phyloP scores from a whole-genome alignment of 306 rosid species.

The Morella rubra region DNA sequence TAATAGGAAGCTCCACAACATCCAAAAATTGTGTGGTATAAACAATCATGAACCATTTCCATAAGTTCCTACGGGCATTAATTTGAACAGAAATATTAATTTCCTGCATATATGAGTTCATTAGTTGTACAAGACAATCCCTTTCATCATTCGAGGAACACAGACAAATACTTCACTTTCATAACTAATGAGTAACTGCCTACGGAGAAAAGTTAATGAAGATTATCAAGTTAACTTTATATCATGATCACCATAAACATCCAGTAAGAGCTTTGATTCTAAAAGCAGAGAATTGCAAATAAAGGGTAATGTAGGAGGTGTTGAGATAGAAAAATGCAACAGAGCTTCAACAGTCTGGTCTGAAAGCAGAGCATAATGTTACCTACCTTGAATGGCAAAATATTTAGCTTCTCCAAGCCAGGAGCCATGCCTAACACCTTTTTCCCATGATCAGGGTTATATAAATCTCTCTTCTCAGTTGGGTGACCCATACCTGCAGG shows the following conservation, averaged over 20 bases:
- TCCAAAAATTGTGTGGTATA: background rate
- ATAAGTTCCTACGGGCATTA: slow-evolving; percentile 14
- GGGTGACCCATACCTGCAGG: slow-evolving; percentile 99
- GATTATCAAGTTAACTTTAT: background rate
- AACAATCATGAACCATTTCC: background rate
- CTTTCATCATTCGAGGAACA: slow-evolving; percentile 5
- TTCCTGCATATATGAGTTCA: slow-evolving; percentile 15
- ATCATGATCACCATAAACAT: background rate
- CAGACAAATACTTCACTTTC: background rate
- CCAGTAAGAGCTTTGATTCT: background rate
- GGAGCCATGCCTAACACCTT: slow-evolving; percentile 96
- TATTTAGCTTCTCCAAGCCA: slow-evolving; percentile 91
- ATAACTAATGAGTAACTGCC: background rate
- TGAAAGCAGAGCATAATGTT: slow-evolving; percentile 7
- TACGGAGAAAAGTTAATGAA: background rate
- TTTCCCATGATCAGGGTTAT: slow-evolving; percentile 95
- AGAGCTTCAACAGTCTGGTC: background rate
- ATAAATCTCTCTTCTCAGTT: slow-evolving; percentile 85
- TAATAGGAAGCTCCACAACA: background rate
- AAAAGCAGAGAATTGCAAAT: background rate
- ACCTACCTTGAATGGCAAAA: slow-evolving; percentile 87
- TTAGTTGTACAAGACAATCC: background rate
- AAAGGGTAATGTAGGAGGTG: background rate
- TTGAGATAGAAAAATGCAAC: slow-evolving; percentile 14
- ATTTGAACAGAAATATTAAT: background rate